These are phyloP conservation scores for Phoma sp. DNA, from an alignment of 2,329 filamentous ascomycete genomes.

Conservation along the genomic window DNA sequence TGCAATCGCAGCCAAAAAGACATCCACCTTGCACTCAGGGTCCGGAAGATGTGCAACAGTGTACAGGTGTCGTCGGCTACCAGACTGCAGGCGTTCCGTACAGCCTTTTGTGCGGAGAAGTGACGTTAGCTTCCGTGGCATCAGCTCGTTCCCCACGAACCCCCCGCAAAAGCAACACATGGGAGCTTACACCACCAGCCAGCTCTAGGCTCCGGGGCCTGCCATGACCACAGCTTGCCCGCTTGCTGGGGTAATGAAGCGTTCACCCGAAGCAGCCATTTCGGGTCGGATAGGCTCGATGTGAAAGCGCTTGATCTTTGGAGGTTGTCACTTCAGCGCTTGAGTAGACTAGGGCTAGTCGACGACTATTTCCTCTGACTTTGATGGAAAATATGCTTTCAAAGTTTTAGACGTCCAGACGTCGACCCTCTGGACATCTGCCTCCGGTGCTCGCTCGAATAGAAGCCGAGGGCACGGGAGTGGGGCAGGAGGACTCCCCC, in stretches of 20 bases:
- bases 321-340: not conserved
- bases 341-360: not conserved
- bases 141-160: conserved; percentile 7
- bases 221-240: not conserved
- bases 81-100: conserved; percentile 11
- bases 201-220: conserved; percentile 10
- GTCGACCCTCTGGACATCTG: conserved; percentile 11
- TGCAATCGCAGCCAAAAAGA: not conserved
- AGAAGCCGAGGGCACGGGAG: conserved; percentile 39
- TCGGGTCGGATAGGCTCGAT: conserved; percentile 26
- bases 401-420: too few relatives aligned
- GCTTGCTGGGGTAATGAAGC: conserved; percentile 35
- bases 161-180: conserved; percentile 23
- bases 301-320: not conserved
- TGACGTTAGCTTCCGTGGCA: conserved; percentile 19
- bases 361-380: not conserved
- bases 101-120: conserved; percentile 35
- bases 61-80: conserved; percentile 13
- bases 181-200: conserved; percentile 17
- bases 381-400: not conserved
- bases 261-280: conserved; percentile 31
- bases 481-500: conserved; percentile 25
- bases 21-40: conserved; percentile 20
- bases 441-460: conserved; percentile 43
- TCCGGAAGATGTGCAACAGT: not conserved